Evolutionary conservation across 2,329 filamentous ascomycete species (phyloP), one percentile per base, ranked within the genome.

Genomic region (Periconia sp.): DNA sequence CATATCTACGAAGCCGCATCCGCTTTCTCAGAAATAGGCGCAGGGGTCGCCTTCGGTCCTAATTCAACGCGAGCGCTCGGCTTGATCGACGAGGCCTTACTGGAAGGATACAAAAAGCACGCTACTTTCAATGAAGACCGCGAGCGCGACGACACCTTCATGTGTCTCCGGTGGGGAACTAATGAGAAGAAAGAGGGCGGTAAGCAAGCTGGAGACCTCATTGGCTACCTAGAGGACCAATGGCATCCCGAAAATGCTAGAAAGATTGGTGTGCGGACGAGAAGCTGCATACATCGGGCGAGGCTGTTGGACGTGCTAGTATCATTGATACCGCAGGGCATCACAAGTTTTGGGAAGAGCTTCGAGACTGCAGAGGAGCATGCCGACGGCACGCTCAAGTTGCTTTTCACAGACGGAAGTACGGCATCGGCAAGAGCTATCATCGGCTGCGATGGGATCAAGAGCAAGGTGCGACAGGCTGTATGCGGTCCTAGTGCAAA

Each of bases 361-460:
- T 56, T 61, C 28, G 33, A 48, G 3, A 31, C 36, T 4, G 46
- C 56, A 3, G 46, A 56, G 11, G 51, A 57, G 16, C 33, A 40
- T 4, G 28, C 34, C 9, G 36, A 47, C 34, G 57, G 52, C 6
- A 45, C 38, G 2, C 21, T 59, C 13, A 28, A 43, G 18, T 43
- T 73, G 19, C 46, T 41, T 11, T 74, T 81, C 44, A 46, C 61
- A 1, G 78, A 80, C 55, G 75, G 76, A 2, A 72, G 61, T 0
- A 62, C 54, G 0, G 73, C 65, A 1, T 46, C 65, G 12, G 72
- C 73, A 5, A 70, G 70, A 50, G 68, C 73, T 1, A 75, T 82
- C 0, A 73, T 86, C 43, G 83, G 80, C 13, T 85, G 81, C 57
- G 84, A 87, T 59, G 84, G 84, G 2, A 82, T 87, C 54, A 81